Evolutionary conservation across 352 stramenopile genomes (phyloP), one percentile per base, ranked within the genome.

Genomic region (Phytophthora megakarya): DNA sequence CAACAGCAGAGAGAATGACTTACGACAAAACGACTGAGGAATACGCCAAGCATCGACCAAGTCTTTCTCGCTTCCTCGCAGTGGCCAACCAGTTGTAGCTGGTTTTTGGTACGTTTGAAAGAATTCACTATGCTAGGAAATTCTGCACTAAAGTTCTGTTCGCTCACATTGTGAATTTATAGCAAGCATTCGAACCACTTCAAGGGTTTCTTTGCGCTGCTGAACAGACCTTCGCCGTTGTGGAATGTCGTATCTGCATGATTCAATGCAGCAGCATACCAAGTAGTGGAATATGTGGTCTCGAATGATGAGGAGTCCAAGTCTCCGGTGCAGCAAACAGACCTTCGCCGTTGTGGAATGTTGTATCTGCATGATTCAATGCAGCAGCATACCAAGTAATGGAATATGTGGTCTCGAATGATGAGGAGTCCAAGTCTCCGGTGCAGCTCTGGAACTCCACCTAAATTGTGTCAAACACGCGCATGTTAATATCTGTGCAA

Each of bases 361-460:
- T 72, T n/a, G 67, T 83, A 50, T 89, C 80, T 7, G 62, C 65
- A 40, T 89, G 78, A 55, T 89, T 89, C 21, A 89, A 39, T 22
- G 67, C 72, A n/a, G 68, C 72, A 8, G 65, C 60, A 56, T 90
- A 88, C 72, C 75, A 80, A 28, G 57, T 58, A 45, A 59, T 79
- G 0, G 64, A 69, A 46, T 76, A 87, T n/a, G 61, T 62, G 11
- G 59, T 56, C 3, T 62, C 51, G 38, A 90, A 87, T 8, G 51
- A 66, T 15, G 54, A 71, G 8, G 55, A 44, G 13, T 79, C 66
- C 10, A 87, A 58, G 16, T 66, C 68, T n/a, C 65, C 72, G 5
- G 73, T 58, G 57, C 80, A 89, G 65, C 80, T 89, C 48, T 84
- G 63, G 67, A 85, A 88, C 53, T 86, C 78, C 22, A 89, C 76